Evolutionary conservation across 208 protist genomes (phyloP).

Genomic region (Novymonas esmeraldas): DNA sequence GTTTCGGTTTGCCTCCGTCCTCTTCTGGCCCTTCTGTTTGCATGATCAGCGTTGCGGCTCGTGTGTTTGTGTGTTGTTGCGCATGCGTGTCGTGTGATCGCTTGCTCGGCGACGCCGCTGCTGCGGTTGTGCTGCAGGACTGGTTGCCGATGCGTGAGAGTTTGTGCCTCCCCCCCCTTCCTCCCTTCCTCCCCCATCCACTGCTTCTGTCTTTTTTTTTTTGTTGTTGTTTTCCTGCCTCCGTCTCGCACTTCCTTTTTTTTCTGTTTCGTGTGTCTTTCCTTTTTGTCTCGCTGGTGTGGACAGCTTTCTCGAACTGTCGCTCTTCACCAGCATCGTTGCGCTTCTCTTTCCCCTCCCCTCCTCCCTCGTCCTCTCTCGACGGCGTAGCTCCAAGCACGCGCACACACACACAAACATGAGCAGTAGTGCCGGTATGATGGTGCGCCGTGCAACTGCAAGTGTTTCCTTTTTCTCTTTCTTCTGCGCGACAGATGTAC

Average conservation of each 20-base stretch:
- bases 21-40: too few species aligned
- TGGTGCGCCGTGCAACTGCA: too few species aligned
- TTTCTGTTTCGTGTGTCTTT: not conserved
- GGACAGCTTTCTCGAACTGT: not conserved
- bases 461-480: not conserved
- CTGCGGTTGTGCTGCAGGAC: too few species aligned
- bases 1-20: too few species aligned
- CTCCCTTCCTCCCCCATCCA: not conserved
- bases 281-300: not conserved
- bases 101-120: too few species aligned
- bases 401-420: too few species aligned
- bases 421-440: too few species aligned
- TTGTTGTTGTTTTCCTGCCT: not conserved
- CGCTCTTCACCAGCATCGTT: too few species aligned
- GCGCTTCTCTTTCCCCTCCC: not conserved
- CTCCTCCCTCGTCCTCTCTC: not conserved
- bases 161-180: not conserved
- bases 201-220: not conserved
- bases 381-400: not conserved
- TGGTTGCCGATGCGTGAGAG: too few species aligned
- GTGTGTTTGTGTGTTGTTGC: not conserved
- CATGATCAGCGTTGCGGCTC: not conserved
- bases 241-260: not conserved
- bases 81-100: too few species aligned
- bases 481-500: too few species aligned